These are phyloP conservation scores for Amphichorda felina DNA, from an alignment of 2,329 filamentous ascomycete genomes.

Conservation along the genomic window DNA sequence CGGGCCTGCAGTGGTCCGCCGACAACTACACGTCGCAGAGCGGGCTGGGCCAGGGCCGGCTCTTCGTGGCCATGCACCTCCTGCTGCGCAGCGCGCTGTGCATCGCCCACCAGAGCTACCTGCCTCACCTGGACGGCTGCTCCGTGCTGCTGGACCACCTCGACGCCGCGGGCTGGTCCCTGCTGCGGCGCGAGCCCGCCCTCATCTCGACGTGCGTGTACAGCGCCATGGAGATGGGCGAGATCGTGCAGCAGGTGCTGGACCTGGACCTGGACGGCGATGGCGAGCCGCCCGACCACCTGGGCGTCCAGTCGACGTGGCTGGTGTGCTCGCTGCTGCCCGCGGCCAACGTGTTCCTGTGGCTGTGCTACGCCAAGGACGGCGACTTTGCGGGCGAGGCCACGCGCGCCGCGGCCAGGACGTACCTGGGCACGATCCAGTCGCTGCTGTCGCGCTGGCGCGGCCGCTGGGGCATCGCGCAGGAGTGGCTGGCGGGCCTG, in stretches of 20 bases:
- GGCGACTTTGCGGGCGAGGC: constrained; percentile 1
- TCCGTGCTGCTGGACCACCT: constrained; percentile 8
- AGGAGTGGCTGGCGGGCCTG: constrained; percentile 9
- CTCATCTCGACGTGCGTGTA: constrained; percentile 9
- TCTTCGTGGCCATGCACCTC: constrained; percentile 12
- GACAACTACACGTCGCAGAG: constrained; percentile 7
- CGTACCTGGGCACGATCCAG: constrained; percentile 5
- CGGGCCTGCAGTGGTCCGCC: constrained; percentile 7
- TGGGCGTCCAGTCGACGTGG: constrained; percentile 8
- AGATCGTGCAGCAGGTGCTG: constrained; percentile 8
- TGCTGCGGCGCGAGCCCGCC: constrained; percentile 7
- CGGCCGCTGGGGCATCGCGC: constrained; percentile 6
- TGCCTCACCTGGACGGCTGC: constrained; percentile 9
- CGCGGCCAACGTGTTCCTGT: constrained; percentile 9
- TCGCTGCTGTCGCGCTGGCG: constrained; percentile 7
- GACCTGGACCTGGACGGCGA: constrained; percentile 5
- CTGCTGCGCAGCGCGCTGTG: constrained; percentile 9
- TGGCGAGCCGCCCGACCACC: neutral
- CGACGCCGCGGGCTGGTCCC: constrained; percentile 11
- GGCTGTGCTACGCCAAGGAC: constrained; percentile 9
- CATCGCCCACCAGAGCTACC: constrained; percentile 11
- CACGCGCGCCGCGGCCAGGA: constrained; percentile 1
- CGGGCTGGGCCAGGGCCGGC: constrained; percentile 7
- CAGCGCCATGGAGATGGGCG: constrained; percentile 8
- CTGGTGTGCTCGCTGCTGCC: constrained; percentile 8